phyloP scores from a whole-genome alignment of 2,329 filamentous ascomycete genomes.

The Microsporum canis region DNA sequence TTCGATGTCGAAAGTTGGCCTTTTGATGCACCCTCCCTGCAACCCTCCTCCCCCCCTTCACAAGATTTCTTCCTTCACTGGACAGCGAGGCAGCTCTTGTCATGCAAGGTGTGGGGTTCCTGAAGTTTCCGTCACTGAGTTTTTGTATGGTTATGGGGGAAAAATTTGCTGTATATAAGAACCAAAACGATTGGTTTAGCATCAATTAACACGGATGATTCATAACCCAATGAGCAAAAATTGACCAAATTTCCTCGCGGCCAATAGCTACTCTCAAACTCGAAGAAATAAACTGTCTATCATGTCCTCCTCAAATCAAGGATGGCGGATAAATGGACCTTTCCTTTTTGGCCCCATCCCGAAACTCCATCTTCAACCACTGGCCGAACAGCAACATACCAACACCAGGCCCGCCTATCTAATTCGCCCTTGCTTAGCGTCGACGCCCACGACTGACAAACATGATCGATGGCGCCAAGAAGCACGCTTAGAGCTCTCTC shows the following conservation, averaged over 20 bases:
- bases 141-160: neutral
- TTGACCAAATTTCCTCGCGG: neutral
- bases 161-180: neutral
- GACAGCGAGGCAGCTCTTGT: too few relatives aligned
- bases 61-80: neutral
- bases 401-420: slow-evolving; percentile 65
- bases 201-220: neutral
- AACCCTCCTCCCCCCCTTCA: neutral
- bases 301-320: neutral
- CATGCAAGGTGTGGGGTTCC: too few relatives aligned
- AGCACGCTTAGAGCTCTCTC: slow-evolving; percentile 58
- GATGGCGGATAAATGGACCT: slow-evolving; percentile 37
- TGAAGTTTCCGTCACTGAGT: neutral
- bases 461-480: slow-evolving; percentile 57
- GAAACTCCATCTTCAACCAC: slow-evolving; percentile 61
- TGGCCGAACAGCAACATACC: slow-evolving; percentile 68
- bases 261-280: neutral
- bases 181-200: neutral
- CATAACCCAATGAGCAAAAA: neutral
- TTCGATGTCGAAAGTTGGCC: neutral
- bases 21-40: neutral
- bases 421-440: slow-evolving; percentile 54
- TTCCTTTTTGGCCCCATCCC: slow-evolving; percentile 75
- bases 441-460: slow-evolving; percentile 64
- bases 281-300: neutral